Evolutionary conservation across 345 rosid species (phyloP), one percentile per base, ranked within the genome.

Genomic region (Bruguiera parviflora): DNA sequence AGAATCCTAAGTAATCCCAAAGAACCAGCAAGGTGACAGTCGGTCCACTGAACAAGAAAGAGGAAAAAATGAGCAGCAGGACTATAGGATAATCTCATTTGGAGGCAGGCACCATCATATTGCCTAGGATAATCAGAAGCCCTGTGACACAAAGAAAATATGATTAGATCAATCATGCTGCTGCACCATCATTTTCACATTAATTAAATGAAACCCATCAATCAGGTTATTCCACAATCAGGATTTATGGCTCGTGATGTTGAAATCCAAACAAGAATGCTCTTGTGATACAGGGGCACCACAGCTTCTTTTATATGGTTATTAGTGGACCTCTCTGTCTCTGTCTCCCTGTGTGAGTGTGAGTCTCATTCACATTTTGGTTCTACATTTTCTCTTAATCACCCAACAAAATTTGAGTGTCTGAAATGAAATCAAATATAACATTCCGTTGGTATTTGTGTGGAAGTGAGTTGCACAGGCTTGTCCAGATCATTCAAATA

Each of bases 41-140:
- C 97, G 9, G 96, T 88, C 99, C 99, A 95, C 67, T 89, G 99
- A 70, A 92, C 87, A 63, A 95, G 98, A 81, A 92, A 95, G 58
- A 95, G 89, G 61, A 95, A 85, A 70, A 89, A 70, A 58, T 83
- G 91, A 69, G 98, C 99, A 19, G 89, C 94, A 2, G 96, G 96
- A 73, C 98, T 88, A 80, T 90, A 92, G 10, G 96, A 95, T 35
- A 95, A 72, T 81, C 99, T 87, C 99, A 95, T 92, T 73, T 92
- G 98, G 52, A 95, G 92, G 78, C 84, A 92, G 25, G 84, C 91
- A n/a, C 92, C 98, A 67, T 92, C 99, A 53, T 83, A 90, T 66
- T 83, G 96, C 71, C 80, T 84, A 20, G 91, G 97, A 79, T 87
- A 85, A 70, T 83, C 96, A 64, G 98, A 90, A n/a, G 96, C 96